Conservation (phyloP, 192 early-diverging fungal genomes). For the Funneliformis geosporum region DNA sequence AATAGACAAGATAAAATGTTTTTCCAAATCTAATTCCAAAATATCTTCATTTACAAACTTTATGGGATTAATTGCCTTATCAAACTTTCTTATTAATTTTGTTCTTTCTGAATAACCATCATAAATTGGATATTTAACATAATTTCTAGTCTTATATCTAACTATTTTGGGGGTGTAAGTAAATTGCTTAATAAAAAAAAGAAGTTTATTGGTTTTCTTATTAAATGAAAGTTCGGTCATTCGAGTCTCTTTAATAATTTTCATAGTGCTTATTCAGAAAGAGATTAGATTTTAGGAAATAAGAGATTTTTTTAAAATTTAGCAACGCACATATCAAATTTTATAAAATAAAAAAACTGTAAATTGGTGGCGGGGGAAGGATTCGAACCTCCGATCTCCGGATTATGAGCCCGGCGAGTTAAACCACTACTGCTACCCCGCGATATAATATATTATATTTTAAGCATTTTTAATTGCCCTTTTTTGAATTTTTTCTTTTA, state of each 20-base stretch:
- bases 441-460: background rate
- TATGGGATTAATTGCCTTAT: constrained; percentile 14
- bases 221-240: no score
- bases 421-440: constrained; percentile 16
- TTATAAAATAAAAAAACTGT: no score
- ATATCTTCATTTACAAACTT: background rate
- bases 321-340: no score
- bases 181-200: no score
- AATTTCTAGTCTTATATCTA: no score
- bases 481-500: no score
- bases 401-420: constrained; percentile 22
- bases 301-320: no score
- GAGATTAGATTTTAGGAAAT: no score
- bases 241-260: no score
- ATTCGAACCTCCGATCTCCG: constrained; percentile 3
- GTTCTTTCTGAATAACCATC: constrained; percentile 14
- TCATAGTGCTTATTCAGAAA: background rate
- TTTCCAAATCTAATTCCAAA: constrained; percentile 1
- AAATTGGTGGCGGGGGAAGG: background rate
- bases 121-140: background rate
- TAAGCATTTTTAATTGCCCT: no score
- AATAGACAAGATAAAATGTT: background rate
- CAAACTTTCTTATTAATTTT: constrained; percentile 2
- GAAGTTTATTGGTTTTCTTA: no score
- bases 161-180: no score